Percentiles rank a stretch among this genome's conserved stretches.
Evolutionary conservation across 1,284 basidiomycete species (phyloP).

Genomic region (Chiua sp.): DNA sequence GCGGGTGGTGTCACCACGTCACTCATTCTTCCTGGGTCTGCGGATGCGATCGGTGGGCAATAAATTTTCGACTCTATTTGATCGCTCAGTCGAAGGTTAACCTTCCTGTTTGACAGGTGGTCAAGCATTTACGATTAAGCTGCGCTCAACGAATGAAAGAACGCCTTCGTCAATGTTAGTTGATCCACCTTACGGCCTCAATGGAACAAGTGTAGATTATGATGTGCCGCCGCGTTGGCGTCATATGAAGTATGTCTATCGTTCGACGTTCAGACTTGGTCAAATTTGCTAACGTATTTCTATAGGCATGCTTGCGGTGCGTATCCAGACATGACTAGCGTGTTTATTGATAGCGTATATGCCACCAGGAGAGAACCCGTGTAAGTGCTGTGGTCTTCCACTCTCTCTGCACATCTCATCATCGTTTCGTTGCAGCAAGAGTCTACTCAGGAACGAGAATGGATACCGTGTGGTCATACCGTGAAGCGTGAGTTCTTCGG

Average conservation of each 20-base stretch:
- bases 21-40: slow-evolving; percentile 65
- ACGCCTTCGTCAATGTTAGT: slow-evolving; percentile 51
- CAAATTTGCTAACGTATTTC: slow-evolving; percentile 5
- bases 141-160: slow-evolving; percentile 47
- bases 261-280: not conserved
- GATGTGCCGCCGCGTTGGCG: slow-evolving; percentile 47
- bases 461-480: slow-evolving; percentile 63
- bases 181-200: slow-evolving; percentile 49
- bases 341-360: not conserved
- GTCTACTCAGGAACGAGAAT: slow-evolving; percentile 40
- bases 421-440: slow-evolving; percentile 23
- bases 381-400: slow-evolving; percentile 9
- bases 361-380: slow-evolving; percentile 30
- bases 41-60: slow-evolving; percentile 56
- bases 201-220: slow-evolving; percentile 36
- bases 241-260: slow-evolving; percentile 47
- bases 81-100: slow-evolving; percentile 21
- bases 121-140: slow-evolving; percentile 57
- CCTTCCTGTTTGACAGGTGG: slow-evolving; percentile 39
- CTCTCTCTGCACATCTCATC: not conserved
- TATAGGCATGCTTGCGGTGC: slow-evolving; percentile 50
- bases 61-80: not conserved
- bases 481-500: slow-evolving; percentile 41
- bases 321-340: not conserved
- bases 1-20: slow-evolving; percentile 69